Percentiles rank a stretch among this genome's conserved stretches.
Evolutionary conservation across 768 basidiomycete species (phyloP).

Genomic region (Hebeloma cylindrosporum): DNA sequence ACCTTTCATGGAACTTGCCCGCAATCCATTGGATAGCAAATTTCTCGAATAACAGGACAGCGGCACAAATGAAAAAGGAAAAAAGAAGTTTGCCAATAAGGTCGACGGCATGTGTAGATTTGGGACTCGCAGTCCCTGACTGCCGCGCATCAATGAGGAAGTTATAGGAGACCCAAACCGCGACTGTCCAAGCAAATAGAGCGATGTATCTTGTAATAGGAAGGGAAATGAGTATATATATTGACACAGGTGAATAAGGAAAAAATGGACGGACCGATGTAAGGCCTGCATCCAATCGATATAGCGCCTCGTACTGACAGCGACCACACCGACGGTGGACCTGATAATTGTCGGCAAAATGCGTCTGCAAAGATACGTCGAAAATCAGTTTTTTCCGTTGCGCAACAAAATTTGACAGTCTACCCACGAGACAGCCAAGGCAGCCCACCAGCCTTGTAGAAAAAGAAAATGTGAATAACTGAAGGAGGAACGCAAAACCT

Average conservation of each 20-base stretch:
- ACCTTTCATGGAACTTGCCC: slow-evolving; percentile 76
- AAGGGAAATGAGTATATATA: background rate
- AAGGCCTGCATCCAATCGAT: slow-evolving; percentile 77
- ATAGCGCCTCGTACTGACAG: slow-evolving; percentile 69
- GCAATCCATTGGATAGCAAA: slow-evolving; percentile 86
- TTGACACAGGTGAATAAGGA: background rate
- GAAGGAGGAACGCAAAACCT: background rate
- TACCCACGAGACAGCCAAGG: slow-evolving; percentile 66
- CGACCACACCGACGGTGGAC: slow-evolving; percentile 70
- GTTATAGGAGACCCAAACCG: slow-evolving; percentile 71
- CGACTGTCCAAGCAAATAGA: slow-evolving; percentile 63
- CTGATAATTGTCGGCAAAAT: slow-evolving; percentile 55
- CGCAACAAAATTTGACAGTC: slow-evolving; percentile 31
- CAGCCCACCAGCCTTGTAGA: slow-evolving; percentile 73
- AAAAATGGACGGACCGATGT: slow-evolving; percentile 44
- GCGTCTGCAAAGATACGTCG: slow-evolving; percentile 30
- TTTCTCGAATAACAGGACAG: slow-evolving; percentile 78
- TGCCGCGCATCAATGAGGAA: slow-evolving; percentile 54
- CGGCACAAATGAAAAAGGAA: slow-evolving; percentile 65
- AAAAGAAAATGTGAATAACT: background rate
- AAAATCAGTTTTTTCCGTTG: background rate
- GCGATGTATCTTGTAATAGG: slow-evolving; percentile 50
- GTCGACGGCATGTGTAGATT: slow-evolving; percentile 42
- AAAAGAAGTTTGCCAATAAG: slow-evolving; percentile 70
- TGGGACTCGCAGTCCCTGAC: slow-evolving; percentile 13